These are phyloP conservation scores for Boletellus ananiceps DNA, from an alignment of 768 basidiomycete genomes.

Conservation along the genomic window DNA sequence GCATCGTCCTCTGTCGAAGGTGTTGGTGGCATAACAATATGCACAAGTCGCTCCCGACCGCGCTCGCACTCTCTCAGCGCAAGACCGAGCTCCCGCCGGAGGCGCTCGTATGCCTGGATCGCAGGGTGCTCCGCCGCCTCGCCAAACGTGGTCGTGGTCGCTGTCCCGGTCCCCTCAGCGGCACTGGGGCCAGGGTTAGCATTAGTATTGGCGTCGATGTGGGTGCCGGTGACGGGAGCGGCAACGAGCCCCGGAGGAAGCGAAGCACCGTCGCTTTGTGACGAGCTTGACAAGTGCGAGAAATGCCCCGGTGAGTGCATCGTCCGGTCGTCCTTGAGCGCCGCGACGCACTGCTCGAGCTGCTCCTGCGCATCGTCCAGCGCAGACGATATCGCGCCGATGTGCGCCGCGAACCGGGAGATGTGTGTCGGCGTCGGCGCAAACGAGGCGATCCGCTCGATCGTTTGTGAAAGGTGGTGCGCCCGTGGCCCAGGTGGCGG, in stretches of 20 bases:
- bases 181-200: no score
- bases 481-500: slow-evolving; percentile 16
- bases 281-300: slow-evolving; percentile 17
- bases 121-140: slow-evolving; percentile 41
- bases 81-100: slow-evolving; percentile 71
- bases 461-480: slow-evolving; percentile 9
- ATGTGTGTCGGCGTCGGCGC: slow-evolving; percentile 72
- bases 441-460: slow-evolving; percentile 41
- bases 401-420: slow-evolving; percentile 66
- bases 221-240: no score
- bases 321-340: slow-evolving; percentile 43
- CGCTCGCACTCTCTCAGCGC: slow-evolving; percentile 81
- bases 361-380: slow-evolving; percentile 69
- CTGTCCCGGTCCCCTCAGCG: neutral
- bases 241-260: neutral
- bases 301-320: slow-evolving; percentile 16
- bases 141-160: neutral
- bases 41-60: slow-evolving; percentile 60
- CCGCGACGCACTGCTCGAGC: slow-evolving; percentile 56
- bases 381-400: slow-evolving; percentile 63
- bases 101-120: slow-evolving; percentile 66
- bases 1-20: slow-evolving; percentile 41
- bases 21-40: slow-evolving; percentile 47
- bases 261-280: slow-evolving; percentile 4
- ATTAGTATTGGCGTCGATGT: no score